These are phyloP conservation scores for Hypoxylon intermedium DNA, from an alignment of 495 filamentous ascomycete species.

Conservation along the genomic window DNA sequence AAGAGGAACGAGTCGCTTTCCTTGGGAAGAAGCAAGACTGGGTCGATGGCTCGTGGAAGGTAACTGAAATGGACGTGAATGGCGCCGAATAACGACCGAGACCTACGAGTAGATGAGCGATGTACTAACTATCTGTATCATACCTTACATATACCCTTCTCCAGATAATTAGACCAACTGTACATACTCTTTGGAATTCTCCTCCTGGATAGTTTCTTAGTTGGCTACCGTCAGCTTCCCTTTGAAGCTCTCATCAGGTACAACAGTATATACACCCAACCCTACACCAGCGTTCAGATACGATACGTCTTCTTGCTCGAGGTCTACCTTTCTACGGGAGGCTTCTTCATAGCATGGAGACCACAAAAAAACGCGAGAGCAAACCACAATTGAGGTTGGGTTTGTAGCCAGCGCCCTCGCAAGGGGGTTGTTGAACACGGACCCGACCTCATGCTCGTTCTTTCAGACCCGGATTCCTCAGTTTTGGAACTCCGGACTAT, in stretches of 20 bases:
- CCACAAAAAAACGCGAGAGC: slow-evolving; percentile 58
- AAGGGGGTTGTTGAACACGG: slow-evolving; percentile 24
- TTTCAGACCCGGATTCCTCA: slow-evolving; percentile 60
- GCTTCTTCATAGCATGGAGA: slow-evolving; percentile 52
- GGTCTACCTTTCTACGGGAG: slow-evolving; percentile 10
- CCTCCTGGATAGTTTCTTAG: background rate
- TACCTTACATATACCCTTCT: slow-evolving; percentile 54
- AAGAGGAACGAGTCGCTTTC: slow-evolving; percentile 66
- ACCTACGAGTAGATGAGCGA: background rate
- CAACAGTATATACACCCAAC: too few species aligned
- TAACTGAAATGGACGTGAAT: slow-evolving; percentile 60
- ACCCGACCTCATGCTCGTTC: slow-evolving; percentile 51
- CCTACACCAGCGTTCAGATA: slow-evolving; percentile 52
- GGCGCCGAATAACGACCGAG: slow-evolving; percentile 39
- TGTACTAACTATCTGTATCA: slow-evolving; percentile 47
- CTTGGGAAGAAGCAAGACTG: slow-evolving; percentile 87
- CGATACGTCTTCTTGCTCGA: slow-evolving; percentile 59
- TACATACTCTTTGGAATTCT: slow-evolving; percentile 12
- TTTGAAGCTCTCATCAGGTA: too few species aligned
- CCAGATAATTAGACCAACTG: slow-evolving; percentile 34
- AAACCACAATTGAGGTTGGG: slow-evolving; percentile 42
- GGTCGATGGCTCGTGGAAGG: slow-evolving; percentile 62
- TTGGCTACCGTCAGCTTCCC: too few species aligned
- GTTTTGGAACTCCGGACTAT: slow-evolving; percentile 61
- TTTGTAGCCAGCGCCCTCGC: slow-evolving; percentile 19